Evolutionary conservation across 257 asterid species (phyloP).

Genomic region (Solanum ossicruentum): DNA sequence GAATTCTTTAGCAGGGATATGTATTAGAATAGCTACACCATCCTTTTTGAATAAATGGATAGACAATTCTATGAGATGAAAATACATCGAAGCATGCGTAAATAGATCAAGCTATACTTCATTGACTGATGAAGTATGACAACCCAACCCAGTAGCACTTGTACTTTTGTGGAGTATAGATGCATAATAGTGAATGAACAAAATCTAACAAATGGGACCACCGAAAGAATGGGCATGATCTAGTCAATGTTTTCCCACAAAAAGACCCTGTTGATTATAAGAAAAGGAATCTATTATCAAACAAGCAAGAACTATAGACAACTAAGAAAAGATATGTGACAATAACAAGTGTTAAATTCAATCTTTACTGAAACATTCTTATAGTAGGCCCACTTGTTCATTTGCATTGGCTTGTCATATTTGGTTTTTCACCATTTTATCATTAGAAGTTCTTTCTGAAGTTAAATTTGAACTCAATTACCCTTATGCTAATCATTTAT

Average conservation of each 20-base stretch:
- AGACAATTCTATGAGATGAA: not conserved
- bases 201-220: not conserved
- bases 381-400: not conserved
- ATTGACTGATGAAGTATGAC: not conserved
- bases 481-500: not conserved
- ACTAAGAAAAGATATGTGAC: not conserved
- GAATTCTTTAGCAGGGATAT: not conserved
- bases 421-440: not conserved
- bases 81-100: not conserved
- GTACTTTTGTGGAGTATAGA: not conserved
- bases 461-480: not conserved
- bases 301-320: not conserved
- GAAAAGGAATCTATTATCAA: not conserved
- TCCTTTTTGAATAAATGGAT: not conserved
- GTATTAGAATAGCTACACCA: not conserved
- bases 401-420: not conserved
- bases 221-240: not conserved
- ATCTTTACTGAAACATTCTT: not conserved
- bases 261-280: not conserved
- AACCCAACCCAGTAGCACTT: not conserved
- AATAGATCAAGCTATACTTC: not conserved
- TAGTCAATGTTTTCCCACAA: not conserved
- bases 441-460: not conserved
- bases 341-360: not conserved
- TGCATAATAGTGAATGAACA: not conserved